Percentiles rank a stretch among this genome's conserved stretches.
These are phyloP conservation scores for Naegleria fowleri DNA, from an alignment of 208 protist species.

Conservation along the genomic window DNA sequence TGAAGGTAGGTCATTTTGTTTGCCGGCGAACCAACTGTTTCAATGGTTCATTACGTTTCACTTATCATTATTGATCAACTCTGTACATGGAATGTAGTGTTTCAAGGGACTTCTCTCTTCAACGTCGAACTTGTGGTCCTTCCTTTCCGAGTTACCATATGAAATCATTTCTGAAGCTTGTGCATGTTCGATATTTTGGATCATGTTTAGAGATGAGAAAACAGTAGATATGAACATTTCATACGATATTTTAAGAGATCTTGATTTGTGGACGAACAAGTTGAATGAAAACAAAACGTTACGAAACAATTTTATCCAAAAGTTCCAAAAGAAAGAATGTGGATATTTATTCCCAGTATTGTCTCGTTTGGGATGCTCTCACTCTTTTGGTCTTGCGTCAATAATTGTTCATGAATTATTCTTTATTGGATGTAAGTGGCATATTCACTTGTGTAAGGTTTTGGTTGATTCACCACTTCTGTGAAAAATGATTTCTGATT, in stretches of 20 bases:
- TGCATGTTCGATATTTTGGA: neutral
- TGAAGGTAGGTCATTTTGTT: neutral
- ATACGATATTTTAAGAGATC: neutral
- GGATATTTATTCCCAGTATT: neutral
- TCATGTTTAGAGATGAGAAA: neutral
- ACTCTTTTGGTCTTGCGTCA: neutral
- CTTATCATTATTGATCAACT: no score
- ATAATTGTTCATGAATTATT: neutral
- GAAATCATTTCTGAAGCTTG: neutral
- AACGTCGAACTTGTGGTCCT: neutral
- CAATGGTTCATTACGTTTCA: no score
- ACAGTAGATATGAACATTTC: neutral
- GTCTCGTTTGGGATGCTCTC: neutral
- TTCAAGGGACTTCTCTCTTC: neutral
- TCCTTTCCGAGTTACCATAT: neutral
- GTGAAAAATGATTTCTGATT: no score
- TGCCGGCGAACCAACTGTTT: no score
- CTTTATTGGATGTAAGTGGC: neutral
- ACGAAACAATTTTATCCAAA: neutral
- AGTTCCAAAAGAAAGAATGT: neutral
- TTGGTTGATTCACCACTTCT: no score
- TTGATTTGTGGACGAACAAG: neutral
- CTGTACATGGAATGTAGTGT: neutral
- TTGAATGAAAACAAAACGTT: neutral
- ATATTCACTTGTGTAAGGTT: no score